Percentiles rank a stretch among this genome's conserved stretches.
These are phyloP conservation scores for Atractiella rhizophila DNA, from an alignment of 768 basidiomycete species.

Conservation along the genomic window DNA sequence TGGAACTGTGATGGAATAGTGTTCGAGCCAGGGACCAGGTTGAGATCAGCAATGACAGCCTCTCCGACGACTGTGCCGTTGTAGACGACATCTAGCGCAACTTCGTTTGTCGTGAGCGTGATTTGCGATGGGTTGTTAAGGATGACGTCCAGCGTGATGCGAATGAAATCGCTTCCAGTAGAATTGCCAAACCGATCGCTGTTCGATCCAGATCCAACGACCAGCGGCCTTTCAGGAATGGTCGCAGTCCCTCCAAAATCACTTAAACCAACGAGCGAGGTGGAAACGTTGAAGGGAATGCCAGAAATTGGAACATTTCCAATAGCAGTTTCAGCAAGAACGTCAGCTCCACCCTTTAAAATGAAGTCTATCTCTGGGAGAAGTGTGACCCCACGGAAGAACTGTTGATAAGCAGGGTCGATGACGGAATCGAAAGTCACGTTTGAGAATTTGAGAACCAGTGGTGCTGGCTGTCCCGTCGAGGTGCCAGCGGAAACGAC, in stretches of 20 bases:
- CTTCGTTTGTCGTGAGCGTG: slow-evolving; percentile 33
- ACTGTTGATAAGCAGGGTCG: slow-evolving; percentile 28
- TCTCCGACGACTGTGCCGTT: slow-evolving; percentile 24
- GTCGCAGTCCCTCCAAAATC: no score
- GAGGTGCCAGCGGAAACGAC: no score
- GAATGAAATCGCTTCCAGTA: background rate
- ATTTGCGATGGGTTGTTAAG: slow-evolving; percentile 9
- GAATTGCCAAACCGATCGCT: background rate
- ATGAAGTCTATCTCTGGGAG: background rate
- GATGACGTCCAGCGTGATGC: slow-evolving; percentile 5
- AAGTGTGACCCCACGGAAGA: background rate
- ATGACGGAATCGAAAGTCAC: slow-evolving; percentile 31
- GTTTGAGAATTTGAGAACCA: slow-evolving; percentile 28
- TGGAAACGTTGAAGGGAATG: slow-evolving; percentile 37
- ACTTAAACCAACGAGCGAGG: slow-evolving; percentile 33
- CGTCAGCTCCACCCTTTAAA: background rate
- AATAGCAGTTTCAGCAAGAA: slow-evolving; percentile 22
- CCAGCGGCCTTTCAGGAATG: slow-evolving; percentile 5
- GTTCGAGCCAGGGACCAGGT: slow-evolving; percentile 29
- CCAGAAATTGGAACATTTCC: slow-evolving; percentile 41
- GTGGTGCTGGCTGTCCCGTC: background rate
- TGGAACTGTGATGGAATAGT: no score
- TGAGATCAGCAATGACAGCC: slow-evolving; percentile 23
- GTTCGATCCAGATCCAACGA: background rate
- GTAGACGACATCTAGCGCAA: slow-evolving; percentile 36